phyloP scores from a whole-genome alignment of 192 early-diverging fungal genomes.

The Phycomyces blakesleeanus region DNA sequence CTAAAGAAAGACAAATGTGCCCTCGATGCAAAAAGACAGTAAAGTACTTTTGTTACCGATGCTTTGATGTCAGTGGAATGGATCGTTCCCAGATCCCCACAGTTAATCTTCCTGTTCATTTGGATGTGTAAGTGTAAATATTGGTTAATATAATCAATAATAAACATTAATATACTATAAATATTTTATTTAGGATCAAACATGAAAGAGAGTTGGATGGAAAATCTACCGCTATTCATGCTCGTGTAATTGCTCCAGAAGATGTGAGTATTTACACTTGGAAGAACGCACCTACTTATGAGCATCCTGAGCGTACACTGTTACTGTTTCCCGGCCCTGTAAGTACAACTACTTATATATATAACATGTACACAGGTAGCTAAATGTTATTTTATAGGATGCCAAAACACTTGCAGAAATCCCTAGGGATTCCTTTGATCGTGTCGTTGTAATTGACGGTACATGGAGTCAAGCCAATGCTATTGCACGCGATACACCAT shows the following conservation, averaged over 20 bases:
- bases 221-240: constrained; percentile 88
- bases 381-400: constrained; percentile 38
- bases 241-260: constrained; percentile 68
- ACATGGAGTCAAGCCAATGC: constrained; percentile 86
- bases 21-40: constrained; percentile 58
- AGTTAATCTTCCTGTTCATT: constrained; percentile 64
- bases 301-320: constrained; percentile 63
- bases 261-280: constrained; percentile 63
- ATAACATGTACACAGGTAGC: not conserved
- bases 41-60: constrained; percentile 74
- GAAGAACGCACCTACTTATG: constrained; percentile 47
- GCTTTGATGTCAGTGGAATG: constrained; percentile 52
- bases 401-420: constrained; percentile 68
- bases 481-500: constrained; percentile 48
- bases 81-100: constrained; percentile 49
- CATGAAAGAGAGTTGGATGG: constrained; percentile 76
- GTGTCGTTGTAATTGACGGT: constrained; percentile 88
- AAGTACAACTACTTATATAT: constrained; percentile 20
- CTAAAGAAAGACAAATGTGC: constrained; percentile 36
- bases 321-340: constrained; percentile 86
- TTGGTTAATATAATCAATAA: constrained; percentile 1
- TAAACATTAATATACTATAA: not conserved
- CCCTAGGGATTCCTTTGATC: constrained; percentile 62
- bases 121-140: constrained; percentile 59
- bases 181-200: constrained; percentile 51